Base-by-base conservation (phyloP, 257 asterid genomes). In the Fraxinus anomala region DNA sequence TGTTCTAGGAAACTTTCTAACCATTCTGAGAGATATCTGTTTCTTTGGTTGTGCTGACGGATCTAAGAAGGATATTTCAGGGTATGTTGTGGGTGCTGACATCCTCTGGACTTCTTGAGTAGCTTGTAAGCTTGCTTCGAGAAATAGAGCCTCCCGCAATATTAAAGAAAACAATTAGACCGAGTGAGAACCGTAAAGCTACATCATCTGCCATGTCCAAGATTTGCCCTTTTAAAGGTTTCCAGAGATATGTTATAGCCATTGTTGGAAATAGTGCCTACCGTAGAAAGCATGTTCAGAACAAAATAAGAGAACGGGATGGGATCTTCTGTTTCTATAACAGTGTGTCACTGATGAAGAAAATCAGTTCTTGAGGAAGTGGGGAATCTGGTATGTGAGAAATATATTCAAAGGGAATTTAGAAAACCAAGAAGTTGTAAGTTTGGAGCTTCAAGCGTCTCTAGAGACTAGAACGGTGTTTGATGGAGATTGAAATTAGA, bases 341-440 rank as follows among this genome's bases (percentile, higher is more conserved):
- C 94, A 95, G 75, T 84, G 96, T 61, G 96, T 88, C 71, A 69
- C 80, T 40, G 99, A 92, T 78, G 99, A 91, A 74, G 97, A 94
- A 51, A 94, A 89, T 77, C 96, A 96, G 0, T 92, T 87, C 80
- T 76, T 89, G 88, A 92, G 98, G 87, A 97, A 94, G 72, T 94
- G 98, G 97, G 99, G 98, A 49, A 81, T 92, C 42, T 94, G 94
- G 94, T 66, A 88, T 1, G 79, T 86, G 77, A 88, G 93, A 75
- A 92, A 89, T 85, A 10, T 92, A 63, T 74, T 91, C 80, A 94
- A 92, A 84, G 92, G 96, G 73, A 92, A 94, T 82, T 73, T 37
- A 26, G 28, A 26, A 26, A 26, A 26, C 28, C 28, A 26, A 26
- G 28, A 26, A 26, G 28, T 94, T 79, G 77, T 90, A 40, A 85